phyloP scores from a whole-genome alignment of 2,329 filamentous ascomycete species.

The Paracoccidioides brasiliensis region DNA sequence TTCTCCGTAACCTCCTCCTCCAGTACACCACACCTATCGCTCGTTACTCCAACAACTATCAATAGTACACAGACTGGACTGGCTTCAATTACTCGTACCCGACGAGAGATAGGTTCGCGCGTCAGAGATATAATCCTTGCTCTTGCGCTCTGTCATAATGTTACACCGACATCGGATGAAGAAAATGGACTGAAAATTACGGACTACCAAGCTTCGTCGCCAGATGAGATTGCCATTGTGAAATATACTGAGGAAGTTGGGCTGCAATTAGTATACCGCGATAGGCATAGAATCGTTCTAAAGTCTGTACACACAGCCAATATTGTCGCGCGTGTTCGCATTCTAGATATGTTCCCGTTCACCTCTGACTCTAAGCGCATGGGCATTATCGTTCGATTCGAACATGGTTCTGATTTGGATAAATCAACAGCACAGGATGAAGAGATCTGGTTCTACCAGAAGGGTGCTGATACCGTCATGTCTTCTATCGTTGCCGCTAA shows the following conservation, averaged over 20 bases:
- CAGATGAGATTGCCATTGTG: conserved; percentile 96
- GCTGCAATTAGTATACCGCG: conserved; percentile 67
- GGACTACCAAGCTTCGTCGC: conserved; percentile 91
- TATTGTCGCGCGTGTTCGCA: conserved; percentile 68
- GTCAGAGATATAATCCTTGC: conserved; percentile 89
- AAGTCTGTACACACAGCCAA: conserved; percentile 63
- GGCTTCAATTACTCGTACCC: conserved; percentile 59
- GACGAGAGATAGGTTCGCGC: conserved; percentile 83
- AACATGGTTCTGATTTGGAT: conserved; percentile 41
- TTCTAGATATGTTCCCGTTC: conserved; percentile 92
- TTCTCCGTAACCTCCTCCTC: conserved; percentile 45
- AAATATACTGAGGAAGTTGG: conserved; percentile 90
- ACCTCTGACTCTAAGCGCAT: conserved; percentile 97
- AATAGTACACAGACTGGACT: conserved; percentile 47
- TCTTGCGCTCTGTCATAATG: conserved; percentile 88
- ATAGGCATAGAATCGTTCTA: conserved; percentile 73
- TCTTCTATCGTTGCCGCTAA: conserved; percentile 86
- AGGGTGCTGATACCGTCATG: conserved; percentile 98
- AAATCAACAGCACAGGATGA: conserved; percentile 42
- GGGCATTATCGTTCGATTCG: conserved; percentile 89
- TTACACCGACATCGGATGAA: conserved; percentile 81
- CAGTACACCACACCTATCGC: conserved; percentile 35
- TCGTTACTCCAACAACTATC: conserved; percentile 66
- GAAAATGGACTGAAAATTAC: conserved; percentile 64
- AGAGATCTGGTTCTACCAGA: conserved; percentile 98